Conservation (phyloP, 176 grass and related monocot genomes). For the Lolium rigidum region DNA sequence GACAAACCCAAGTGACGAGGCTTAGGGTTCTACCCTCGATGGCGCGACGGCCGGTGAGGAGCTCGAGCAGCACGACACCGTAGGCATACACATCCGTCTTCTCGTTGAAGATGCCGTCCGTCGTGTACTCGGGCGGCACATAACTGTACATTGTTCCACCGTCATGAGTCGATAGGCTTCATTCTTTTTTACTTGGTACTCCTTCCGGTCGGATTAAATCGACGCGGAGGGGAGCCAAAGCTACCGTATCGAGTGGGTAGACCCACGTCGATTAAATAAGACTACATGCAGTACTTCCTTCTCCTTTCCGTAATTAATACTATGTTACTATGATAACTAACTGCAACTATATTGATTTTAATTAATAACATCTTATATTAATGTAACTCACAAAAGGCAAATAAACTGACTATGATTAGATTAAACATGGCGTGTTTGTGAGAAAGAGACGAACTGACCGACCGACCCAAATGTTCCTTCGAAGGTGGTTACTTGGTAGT, state of each 20-base stretch:
- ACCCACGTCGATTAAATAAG: no score
- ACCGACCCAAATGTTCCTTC: slow-evolving; percentile 84
- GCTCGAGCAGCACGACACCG: slow-evolving; percentile 78
- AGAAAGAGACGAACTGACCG: neutral
- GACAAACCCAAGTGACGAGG: slow-evolving; percentile 68
- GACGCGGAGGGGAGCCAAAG: no score
- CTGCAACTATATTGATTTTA: neutral
- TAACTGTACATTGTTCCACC: slow-evolving; percentile 44
- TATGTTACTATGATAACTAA: neutral
- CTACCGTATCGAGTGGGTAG: no score
- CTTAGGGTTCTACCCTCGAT: slow-evolving; percentile 63
- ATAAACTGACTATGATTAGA: neutral
- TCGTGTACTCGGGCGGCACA: slow-evolving; percentile 78
- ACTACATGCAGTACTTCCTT: no score
- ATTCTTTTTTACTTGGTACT: no score
- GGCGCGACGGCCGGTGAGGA: slow-evolving; percentile 67
- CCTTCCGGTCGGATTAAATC: no score
- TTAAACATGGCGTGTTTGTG: neutral
- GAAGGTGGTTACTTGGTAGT: slow-evolving; percentile 66
- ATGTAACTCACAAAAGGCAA: neutral
- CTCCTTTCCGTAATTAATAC: no score
- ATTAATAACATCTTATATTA: no score
- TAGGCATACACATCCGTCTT: slow-evolving; percentile 81
- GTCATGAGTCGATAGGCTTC: no score
- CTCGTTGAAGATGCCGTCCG: slow-evolving; percentile 83